A percentile compares a stretch with the other conserved stretches of the same genome.
Conservation (phyloP, 108 stramenopile species). For the Pseudonitzschia delicatissima region DNA sequence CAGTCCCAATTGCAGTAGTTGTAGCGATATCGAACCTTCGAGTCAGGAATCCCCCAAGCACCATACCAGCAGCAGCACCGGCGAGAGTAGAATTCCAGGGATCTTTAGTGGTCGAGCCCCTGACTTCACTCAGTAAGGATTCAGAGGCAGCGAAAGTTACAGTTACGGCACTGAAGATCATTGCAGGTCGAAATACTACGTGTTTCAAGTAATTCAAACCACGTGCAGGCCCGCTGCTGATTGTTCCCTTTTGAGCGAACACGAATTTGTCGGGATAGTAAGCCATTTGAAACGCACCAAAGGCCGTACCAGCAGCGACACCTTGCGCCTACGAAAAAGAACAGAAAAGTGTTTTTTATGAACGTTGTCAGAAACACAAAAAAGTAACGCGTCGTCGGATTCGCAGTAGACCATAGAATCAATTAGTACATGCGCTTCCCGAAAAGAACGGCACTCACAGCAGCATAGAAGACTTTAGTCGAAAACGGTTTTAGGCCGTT, state of each 20-base stretch:
- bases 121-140: constrained; percentile 28
- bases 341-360: too few relatives aligned
- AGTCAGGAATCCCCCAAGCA: constrained; percentile 34
- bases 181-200: constrained; percentile 27
- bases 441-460: constrained; percentile 23
- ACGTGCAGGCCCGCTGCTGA: constrained; percentile 25
- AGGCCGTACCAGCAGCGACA: constrained; percentile 22
- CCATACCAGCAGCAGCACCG: constrained; percentile 39
- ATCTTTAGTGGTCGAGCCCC: constrained; percentile 35
- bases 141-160: constrained; percentile 34
- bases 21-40: constrained; percentile 44
- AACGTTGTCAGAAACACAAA: neutral
- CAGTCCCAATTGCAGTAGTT: constrained; percentile 33
- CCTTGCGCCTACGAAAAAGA: constrained; percentile 26
- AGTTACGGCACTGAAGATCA: constrained; percentile 25
- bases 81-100: constrained; percentile 34
- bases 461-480: constrained; percentile 27
- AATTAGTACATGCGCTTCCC: too few relatives aligned
- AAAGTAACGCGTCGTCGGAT: neutral
- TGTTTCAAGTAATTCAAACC: constrained; percentile 17
- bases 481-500: constrained; percentile 31
- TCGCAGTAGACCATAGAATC: neutral
- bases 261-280: constrained; percentile 37
- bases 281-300: constrained; percentile 29
- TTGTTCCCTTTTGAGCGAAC: constrained; percentile 31